Conservation (phyloP, 2,329 filamentous ascomycete species). For the Fusarium torreyae region DNA sequence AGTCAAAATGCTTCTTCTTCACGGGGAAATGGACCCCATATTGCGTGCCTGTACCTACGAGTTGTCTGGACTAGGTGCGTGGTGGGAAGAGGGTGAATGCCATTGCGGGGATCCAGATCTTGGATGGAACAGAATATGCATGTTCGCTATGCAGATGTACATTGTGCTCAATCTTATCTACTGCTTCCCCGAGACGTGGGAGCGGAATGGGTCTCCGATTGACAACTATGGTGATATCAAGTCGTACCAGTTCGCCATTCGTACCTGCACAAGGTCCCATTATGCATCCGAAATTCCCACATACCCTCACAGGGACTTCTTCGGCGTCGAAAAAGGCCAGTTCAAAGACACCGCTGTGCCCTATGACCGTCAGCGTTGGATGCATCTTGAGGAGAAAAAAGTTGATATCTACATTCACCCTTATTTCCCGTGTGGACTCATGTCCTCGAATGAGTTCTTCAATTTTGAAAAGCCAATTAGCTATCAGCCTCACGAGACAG, state of each 20-base stretch:
- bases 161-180: slow-evolving; percentile 11
- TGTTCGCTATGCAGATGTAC: not conserved
- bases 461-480: slow-evolving; percentile 5
- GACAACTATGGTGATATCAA: not conserved
- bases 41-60: not conserved
- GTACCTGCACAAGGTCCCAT: not conserved
- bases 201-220: accelerated
- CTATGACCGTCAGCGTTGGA: not conserved
- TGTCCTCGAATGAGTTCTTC: slow-evolving; percentile 17
- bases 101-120: not conserved
- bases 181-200: not conserved
- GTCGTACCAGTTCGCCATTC: slow-evolving; percentile 4
- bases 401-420: too few species aligned
- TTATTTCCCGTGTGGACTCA: slow-evolving; percentile 12
- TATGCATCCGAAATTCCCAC: not conserved
- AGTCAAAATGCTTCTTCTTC: slow-evolving; percentile 4
- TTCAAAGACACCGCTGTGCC: not conserved
- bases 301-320: slow-evolving; percentile 15
- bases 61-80: not conserved
- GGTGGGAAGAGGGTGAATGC: slow-evolving; percentile 5
- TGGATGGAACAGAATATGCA: slow-evolving; percentile 5
- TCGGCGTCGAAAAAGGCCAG: slow-evolving; percentile 3
- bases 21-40: slow-evolving; percentile 20
- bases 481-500: not conserved
- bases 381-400: not conserved